A percentile compares a stretch with the other conserved stretches of the same genome.
Evolutionary conservation across 139 green algal species (phyloP).

Genomic region (Chlorella sp.): DNA sequence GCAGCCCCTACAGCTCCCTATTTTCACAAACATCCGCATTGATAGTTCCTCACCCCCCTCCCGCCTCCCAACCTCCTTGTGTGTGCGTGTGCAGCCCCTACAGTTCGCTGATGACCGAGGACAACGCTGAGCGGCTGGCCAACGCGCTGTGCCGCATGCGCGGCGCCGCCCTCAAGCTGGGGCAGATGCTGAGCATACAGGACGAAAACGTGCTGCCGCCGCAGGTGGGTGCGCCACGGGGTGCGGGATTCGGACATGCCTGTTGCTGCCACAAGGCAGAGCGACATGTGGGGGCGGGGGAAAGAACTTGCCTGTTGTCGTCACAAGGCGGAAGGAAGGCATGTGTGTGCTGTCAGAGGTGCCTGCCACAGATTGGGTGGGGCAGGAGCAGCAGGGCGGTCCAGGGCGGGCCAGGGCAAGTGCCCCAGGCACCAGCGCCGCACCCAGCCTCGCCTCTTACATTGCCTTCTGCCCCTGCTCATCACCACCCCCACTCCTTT

Average conservation of each 20-base stretch:
- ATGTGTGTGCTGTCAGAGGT: too few relatives aligned
- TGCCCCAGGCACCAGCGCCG: too few relatives aligned
- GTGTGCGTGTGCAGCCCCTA: conserved; percentile 3
- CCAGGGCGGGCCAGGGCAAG: too few relatives aligned
- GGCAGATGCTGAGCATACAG: conserved; percentile 98
- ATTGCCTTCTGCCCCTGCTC: too few relatives aligned
- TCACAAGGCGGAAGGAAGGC: not conserved
- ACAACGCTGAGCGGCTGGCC: conserved; percentile 92
- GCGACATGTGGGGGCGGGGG: too few relatives aligned
- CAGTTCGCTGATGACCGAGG: conserved; percentile 69
- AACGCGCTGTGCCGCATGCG: conserved; percentile 92
- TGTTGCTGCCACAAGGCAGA: too few relatives aligned
- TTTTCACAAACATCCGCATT: not conserved
- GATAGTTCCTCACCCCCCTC: too few relatives aligned
- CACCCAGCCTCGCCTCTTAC: too few relatives aligned
- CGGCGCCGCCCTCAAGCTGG: conserved; percentile 95
- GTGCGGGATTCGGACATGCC: too few relatives aligned
- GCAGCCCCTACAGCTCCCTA: not conserved
- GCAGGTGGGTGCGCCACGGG: not conserved
- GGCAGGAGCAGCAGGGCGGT: too few relatives aligned
- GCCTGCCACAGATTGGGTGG: too few relatives aligned
- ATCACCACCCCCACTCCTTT: not conserved
- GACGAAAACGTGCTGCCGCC: conserved; percentile 91
- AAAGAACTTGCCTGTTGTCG: not conserved
- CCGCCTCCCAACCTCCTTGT: not conserved